Evolutionary conservation across 2,329 filamentous ascomycete species (phyloP), one percentile per base, ranked within the genome.

Genomic region (Hirsutella minnesotensis): DNA sequence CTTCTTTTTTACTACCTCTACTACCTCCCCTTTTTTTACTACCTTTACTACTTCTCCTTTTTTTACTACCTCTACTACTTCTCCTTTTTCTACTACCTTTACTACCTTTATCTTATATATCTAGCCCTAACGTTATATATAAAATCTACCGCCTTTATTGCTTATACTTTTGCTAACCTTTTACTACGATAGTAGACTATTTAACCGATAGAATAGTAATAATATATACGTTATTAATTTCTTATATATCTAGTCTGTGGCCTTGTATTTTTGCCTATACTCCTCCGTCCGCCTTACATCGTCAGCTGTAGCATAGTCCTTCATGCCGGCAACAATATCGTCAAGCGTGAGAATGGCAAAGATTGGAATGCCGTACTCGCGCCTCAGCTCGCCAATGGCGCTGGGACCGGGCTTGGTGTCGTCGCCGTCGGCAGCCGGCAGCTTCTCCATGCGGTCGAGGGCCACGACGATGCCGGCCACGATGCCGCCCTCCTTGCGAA

Each of bases 381-480:
- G 83, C 62, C 80, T 79, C 46, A 95, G 77, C 68, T 89, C 82
- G 18, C 86, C 87, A 62, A 95, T 86, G 15, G 89, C 87, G 59
- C 87, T 95, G 27, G 77, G 77, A 53, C 81, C 77, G 22, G 77
- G 75, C 63, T 76, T 77, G 38, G 73, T 75, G 53, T 86, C 83
- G 49, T 86, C 83, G 20, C 70, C 73, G 40, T 73, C 69, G n/a
- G 68, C 59, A 2, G 71, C 66, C 7, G 81, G 82, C 45, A 87
- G 75, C 67, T 84, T 89, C 73, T 94, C 86, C 72, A 83, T 83
- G 46, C 90, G 76, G 64, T 95, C 87, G 51, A 95, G 73, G 3
- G 89, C 85, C 27, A 98, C 84, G 18, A 95, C 76, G 44, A 96
- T 89, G 24, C 88, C 90, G 3, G 83, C 84, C 19, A 96, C 79